These are phyloP conservation scores for Geotrichum fermentans DNA, from an alignment of 1,139 yeast species.

Conservation along the genomic window DNA sequence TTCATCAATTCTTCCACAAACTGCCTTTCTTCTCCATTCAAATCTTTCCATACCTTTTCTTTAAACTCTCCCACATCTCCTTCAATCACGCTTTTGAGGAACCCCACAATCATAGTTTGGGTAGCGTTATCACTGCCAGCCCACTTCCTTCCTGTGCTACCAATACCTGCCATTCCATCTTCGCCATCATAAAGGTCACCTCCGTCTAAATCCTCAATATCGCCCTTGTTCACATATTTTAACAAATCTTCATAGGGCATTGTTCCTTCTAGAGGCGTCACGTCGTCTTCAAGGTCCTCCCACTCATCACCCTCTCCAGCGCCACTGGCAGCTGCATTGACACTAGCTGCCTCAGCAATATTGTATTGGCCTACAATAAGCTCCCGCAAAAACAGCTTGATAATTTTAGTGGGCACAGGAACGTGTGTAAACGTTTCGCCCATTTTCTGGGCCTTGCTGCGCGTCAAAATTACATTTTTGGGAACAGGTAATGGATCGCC, in stretches of 20 bases:
- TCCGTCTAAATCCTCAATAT: constrained; percentile 31
- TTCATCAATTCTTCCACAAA: constrained; percentile 32
- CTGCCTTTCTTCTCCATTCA: constrained; percentile 56
- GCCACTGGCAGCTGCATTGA: constrained; percentile 28
- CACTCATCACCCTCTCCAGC: constrained; percentile 51
- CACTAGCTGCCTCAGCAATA: constrained; percentile 18
- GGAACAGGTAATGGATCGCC: constrained; percentile 71
- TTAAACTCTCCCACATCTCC: constrained; percentile 53
- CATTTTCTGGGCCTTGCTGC: constrained; percentile 61
- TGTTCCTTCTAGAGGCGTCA: constrained; percentile 17
- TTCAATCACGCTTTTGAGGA: constrained; percentile 60
- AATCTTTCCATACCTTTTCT: constrained; percentile 30
- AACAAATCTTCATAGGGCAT: constrained; percentile 20
- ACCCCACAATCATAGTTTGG: constrained; percentile 47
- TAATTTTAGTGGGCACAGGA: constrained; percentile 65
- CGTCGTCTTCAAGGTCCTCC: constrained; percentile 55
- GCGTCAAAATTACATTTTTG: constrained; percentile 63
- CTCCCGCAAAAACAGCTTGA: constrained; percentile 67
- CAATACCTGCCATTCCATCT: background rate
- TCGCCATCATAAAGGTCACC: constrained; percentile 34
- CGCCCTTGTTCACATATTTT: constrained; percentile 32
- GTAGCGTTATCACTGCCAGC: constrained; percentile 29
- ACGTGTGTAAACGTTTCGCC: constrained; percentile 61
- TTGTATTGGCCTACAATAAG: constrained; percentile 42
- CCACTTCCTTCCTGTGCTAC: constrained; percentile 1